Evolutionary conservation across 2,329 filamentous ascomycete genomes (phyloP), one percentile per base, ranked within the genome.

Genomic region (Neonectria punicea): DNA sequence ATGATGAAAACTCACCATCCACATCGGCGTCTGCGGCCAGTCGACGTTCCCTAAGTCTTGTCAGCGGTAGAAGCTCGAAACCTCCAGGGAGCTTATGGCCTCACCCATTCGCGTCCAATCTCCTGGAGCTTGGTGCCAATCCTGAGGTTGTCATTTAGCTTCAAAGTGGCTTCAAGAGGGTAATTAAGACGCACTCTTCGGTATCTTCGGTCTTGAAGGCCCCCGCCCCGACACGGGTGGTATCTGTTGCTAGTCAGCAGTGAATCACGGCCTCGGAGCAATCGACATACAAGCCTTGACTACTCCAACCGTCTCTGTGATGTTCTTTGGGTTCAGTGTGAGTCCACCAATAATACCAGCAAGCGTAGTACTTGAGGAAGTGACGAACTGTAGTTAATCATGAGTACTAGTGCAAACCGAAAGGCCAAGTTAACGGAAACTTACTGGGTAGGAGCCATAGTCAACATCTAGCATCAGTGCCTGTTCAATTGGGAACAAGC

Each of bases 391-490:
- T 71, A 44, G 67, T 70, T 67, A 53, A 70, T 56, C 43, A 50
- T 59, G 53, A 61, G 65, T 32, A 66, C 46, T 63, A 50, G 44
- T 67, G 47, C 56, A 55, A 66, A 49, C 36, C 67, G 32, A 28
- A 62, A 58, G 56, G 47, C 41, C 36, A 69, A 67, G 25, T 65
- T 61, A 25, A 58, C 28, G 56, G 25, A 66, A 63, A 70, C 73
- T 70, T 68, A 75, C 74, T 58, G 77, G 76, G 59, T 78, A 78
- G 22, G 73, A 71, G 64, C 80, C 81, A 71, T 86, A 86, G 74
- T 87, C 87, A 63, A 92, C 83, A 74, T 92, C 90, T 58, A 92
- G 81, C 88, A 92, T 90, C 56, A 91, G 81, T 6, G 82, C 80
- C 67, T 78, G 58, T 65, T 67, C 20, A 68, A 69, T 50, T 28